These are phyloP conservation scores for Acanthamoeba sp. DNA, from an alignment of 208 protist genomes.

Conservation along the genomic window DNA sequence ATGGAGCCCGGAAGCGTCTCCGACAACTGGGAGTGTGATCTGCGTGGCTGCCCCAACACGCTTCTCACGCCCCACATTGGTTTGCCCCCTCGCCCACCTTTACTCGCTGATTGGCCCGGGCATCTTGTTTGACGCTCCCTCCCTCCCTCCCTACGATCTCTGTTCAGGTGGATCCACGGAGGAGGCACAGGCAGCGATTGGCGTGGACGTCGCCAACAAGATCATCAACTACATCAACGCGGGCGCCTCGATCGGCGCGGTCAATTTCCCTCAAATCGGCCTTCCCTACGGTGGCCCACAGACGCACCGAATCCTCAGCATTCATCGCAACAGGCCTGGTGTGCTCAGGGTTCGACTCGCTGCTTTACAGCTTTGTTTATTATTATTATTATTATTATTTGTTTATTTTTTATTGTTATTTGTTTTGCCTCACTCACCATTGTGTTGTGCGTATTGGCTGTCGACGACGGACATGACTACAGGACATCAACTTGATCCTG, in stretches of 20 bases:
- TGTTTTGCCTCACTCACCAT: not conserved
- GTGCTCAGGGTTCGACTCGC: constrained; percentile 86
- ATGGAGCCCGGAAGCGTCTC: constrained; percentile 90
- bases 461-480: not conserved
- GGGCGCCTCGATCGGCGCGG: constrained; percentile 91
- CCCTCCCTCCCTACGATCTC: not conserved
- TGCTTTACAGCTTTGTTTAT: too few relatives aligned
- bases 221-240: constrained; percentile 92
- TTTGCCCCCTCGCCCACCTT: not conserved
- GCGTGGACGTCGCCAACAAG: constrained; percentile 92
- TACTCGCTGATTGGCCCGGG: not conserved
- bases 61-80: constrained; percentile 96
- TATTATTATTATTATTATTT: not conserved
- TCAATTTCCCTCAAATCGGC: constrained; percentile 95
- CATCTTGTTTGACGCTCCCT: not conserved
- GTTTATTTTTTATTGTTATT: not conserved
- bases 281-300: constrained; percentile 85
- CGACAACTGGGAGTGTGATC: constrained; percentile 88
- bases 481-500: constrained; percentile 93
- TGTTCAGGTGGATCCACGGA: constrained; percentile 91
- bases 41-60: constrained; percentile 94
- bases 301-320: constrained; percentile 92
- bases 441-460: not conserved
- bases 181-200: constrained; percentile 95
- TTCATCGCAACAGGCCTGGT: constrained; percentile 94